phyloP scores from a whole-genome alignment of 306 rosid genomes.

The Quillaja saponaria region DNA sequence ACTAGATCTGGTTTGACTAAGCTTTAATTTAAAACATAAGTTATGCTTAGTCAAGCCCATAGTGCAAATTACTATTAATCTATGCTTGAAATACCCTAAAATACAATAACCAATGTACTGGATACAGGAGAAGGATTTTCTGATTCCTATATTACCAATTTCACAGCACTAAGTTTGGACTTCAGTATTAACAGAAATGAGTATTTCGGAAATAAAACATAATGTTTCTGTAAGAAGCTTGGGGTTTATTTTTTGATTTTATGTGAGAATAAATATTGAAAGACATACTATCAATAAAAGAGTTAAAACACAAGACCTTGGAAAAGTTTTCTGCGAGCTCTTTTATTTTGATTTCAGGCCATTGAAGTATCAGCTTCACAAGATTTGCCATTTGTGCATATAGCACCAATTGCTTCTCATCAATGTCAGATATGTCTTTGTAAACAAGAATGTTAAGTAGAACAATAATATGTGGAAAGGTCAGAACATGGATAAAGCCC shows the following conservation, averaged over 20 bases:
- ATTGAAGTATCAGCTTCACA: slow-evolving; percentile 66
- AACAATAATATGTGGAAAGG: slow-evolving; percentile 36
- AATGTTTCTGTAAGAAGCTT: background rate
- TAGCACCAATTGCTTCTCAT: slow-evolving; percentile 69
- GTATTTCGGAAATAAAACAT: background rate
- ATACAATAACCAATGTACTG: no score
- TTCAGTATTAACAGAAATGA: no score
- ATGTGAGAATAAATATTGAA: slow-evolving; percentile 6
- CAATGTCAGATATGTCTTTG: slow-evolving; percentile 71
- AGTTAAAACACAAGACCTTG: slow-evolving; percentile 50
- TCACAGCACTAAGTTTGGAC: background rate
- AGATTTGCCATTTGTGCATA: slow-evolving; percentile 96
- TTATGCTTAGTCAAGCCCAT: background rate
- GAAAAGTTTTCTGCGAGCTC: slow-evolving; percentile 80
- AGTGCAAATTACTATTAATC: background rate
- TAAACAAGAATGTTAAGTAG: slow-evolving; percentile 34
- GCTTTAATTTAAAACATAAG: no score
- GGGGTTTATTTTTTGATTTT: slow-evolving; percentile 14
- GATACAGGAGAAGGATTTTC: background rate
- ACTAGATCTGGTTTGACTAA: no score
- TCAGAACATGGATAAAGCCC: no score
- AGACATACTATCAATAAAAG: slow-evolving; percentile 6
- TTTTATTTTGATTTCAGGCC: slow-evolving; percentile 71
- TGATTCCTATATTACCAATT: background rate
- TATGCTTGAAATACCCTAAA: background rate